These are phyloP conservation scores for Coccinonectria pachysandricola DNA, from an alignment of 2,329 filamentous ascomycete species.

Conservation along the genomic window DNA sequence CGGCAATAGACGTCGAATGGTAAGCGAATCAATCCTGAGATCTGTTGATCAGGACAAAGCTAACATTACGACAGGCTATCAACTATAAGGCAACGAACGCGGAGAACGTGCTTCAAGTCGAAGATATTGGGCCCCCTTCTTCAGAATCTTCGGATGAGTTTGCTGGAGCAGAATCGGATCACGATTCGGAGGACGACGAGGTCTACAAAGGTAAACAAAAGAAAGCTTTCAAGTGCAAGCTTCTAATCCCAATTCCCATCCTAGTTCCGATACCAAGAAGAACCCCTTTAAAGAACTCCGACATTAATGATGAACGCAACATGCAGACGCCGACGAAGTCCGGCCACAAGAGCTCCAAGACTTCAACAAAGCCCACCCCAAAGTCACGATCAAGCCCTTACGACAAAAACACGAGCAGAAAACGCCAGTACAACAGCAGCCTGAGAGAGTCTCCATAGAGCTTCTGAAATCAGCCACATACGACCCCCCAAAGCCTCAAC, in stretches of 20 bases:
- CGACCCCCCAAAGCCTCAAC: too few relatives aligned
- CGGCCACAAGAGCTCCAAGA: slow-evolving; percentile 7
- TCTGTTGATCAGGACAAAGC: slow-evolving; percentile 1
- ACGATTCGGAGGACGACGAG: slow-evolving; percentile 12
- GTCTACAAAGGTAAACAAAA: slow-evolving; percentile 30
- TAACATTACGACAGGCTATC: slow-evolving; percentile 19
- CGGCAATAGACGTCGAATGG: slow-evolving; percentile 60
- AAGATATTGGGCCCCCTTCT: slow-evolving; percentile 17
- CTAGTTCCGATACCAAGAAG: slow-evolving; percentile 17
- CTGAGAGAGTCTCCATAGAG: too few relatives aligned
- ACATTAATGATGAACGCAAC: slow-evolving; percentile 23
- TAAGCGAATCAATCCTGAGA: slow-evolving; percentile 11
- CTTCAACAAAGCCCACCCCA: neutral
- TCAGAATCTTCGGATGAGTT: slow-evolving; percentile 24
- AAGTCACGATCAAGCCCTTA: too few relatives aligned
- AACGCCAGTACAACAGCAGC: too few relatives aligned
- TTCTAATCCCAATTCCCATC: slow-evolving; percentile 12
- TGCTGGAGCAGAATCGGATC: slow-evolving; percentile 20
- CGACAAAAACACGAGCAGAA: too few relatives aligned
- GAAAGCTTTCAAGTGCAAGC: too few relatives aligned
- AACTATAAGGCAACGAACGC: slow-evolving; percentile 25
- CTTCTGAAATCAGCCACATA: too few relatives aligned
- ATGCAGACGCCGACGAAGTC: slow-evolving; percentile 21
- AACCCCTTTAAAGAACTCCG: slow-evolving; percentile 14
- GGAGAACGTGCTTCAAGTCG: slow-evolving; percentile 12